Conservation (phyloP, 2,329 filamentous ascomycete species). For the Sclerotinia subarctica region DNA sequence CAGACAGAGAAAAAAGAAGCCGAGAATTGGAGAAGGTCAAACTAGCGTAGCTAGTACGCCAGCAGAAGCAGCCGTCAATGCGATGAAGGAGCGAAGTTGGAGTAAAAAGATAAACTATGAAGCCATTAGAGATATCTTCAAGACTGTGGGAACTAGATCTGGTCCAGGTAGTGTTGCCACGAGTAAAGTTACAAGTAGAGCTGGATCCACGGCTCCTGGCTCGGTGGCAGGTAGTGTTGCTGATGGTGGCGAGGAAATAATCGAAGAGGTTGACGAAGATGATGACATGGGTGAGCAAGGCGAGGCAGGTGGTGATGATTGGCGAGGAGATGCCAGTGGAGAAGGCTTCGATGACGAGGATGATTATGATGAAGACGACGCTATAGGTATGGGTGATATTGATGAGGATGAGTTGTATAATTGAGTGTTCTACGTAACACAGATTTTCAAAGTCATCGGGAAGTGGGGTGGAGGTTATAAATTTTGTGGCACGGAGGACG, state of each 20-base stretch:
- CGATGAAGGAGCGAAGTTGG: constrained; percentile 64
- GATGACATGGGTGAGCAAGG: neutral
- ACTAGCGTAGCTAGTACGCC: constrained; percentile 64
- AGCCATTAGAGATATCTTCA: constrained; percentile 46
- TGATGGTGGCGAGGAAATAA: neutral
- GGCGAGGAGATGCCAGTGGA: neutral
- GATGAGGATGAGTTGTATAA: constrained; percentile 15
- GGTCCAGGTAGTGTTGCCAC: constrained; percentile 50
- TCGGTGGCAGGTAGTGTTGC: constrained; percentile 22
- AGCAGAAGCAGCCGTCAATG: constrained; percentile 65
- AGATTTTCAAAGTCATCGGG: neutral
- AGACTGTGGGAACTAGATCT: constrained; percentile 40
- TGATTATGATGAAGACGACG: constrained; percentile 15
- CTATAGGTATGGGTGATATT: constrained; percentile 14
- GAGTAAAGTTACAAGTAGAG: constrained; percentile 42
- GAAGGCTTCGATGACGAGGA: constrained; percentile 9
- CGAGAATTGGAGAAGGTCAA: constrained; percentile 62
- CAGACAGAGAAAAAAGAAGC: constrained; percentile 54
- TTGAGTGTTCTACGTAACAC: neutral
- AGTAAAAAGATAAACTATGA: constrained; percentile 76
- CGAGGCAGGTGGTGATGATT: constrained; percentile 13
- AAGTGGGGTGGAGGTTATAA: neutral
- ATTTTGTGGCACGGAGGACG: neutral
- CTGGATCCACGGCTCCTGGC: constrained; percentile 21
- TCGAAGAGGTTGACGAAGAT: constrained; percentile 1